Evolutionary conservation across 495 filamentous ascomycete genomes (phyloP), one percentile per base, ranked within the genome.

Genomic region (Lophium mytilinum): DNA sequence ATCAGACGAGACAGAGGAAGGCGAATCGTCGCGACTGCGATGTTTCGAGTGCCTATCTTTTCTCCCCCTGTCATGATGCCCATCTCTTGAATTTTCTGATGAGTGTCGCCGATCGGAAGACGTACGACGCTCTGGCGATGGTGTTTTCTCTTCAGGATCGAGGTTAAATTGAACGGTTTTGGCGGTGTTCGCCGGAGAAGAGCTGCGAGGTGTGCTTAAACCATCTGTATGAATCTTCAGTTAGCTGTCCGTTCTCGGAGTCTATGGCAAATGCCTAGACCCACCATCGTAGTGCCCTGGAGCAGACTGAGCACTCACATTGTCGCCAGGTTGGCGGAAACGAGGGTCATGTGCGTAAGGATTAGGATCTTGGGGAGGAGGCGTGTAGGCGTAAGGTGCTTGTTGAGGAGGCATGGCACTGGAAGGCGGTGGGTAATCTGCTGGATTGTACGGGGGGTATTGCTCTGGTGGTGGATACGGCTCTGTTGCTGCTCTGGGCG

Each of bases 361-460:
- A 15, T 21, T 34, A 45, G 52, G 37, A 3, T 61, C 12, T 49
- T 50, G 57, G 36, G 49, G 50, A 36, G 63, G 58, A 6, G 60
- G 60, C 5, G 63, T 58, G 58, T 56, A 62, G 56, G 50, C 37
- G 39, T 47, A 40, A 10, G 53, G 52, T 7, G 21, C 19, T 21
- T 51, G 24, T 30, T 50, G 50, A 30, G 53, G 53, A 40, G 53
- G 53, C 15, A 53, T 18, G 39, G 55, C 35, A 37, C 42, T 42
- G n/a, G 53, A 54, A 41, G 68, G 63, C 9, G 67, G 64, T 14
- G 60, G 65, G 52, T 73, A 76, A 55, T 75, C 72, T 34, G 71
- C 66, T 41, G 75, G 74, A 52, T 75, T 74, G 64, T 76, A 77
- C 2, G 69, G 65, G 55, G 61, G 37, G 51, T 66, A 58, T 37